Evolutionary conservation across 2,329 filamentous ascomycete species (phyloP).

Genomic region (Apiospora sp.): DNA sequence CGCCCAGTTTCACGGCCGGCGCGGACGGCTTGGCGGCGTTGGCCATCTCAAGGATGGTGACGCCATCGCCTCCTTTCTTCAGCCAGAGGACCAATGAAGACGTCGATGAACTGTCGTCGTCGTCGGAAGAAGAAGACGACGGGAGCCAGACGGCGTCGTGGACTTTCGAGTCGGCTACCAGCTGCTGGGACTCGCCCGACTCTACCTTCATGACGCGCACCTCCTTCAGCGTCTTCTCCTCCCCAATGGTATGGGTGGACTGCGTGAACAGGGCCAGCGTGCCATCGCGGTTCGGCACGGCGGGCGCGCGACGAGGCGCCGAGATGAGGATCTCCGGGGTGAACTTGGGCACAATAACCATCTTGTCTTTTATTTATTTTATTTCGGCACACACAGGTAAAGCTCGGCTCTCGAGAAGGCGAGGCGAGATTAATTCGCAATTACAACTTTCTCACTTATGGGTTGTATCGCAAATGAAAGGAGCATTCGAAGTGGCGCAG

Average conservation of each 20-base stretch:
- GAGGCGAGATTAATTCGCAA: background rate
- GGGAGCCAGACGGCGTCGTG: conserved; percentile 49
- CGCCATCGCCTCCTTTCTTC: conserved; percentile 39
- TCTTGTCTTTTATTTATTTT: background rate
- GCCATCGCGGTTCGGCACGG: conserved; percentile 50
- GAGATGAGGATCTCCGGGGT: conserved; percentile 45
- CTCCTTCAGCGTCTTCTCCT: conserved; percentile 42
- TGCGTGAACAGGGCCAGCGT: conserved; percentile 51
- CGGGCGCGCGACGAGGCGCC: conserved; percentile 42
- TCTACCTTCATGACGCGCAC: conserved; percentile 45
- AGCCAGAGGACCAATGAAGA: conserved; percentile 44
- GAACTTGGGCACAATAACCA: conserved; percentile 33
- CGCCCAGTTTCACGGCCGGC: conserved; percentile 38
- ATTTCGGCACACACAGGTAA: too few relatives aligned
- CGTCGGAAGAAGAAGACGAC: conserved; percentile 28
- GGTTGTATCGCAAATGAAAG: too few relatives aligned
- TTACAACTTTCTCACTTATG: background rate
- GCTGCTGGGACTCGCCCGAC: conserved; percentile 37
- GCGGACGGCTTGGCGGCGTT: conserved; percentile 34
- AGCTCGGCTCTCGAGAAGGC: too few relatives aligned
- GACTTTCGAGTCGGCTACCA: conserved; percentile 40
- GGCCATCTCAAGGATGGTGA: conserved; percentile 43
- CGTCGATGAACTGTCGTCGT: too few relatives aligned
- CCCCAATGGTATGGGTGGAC: conserved; percentile 44
- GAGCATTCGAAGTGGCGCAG: too few relatives aligned